phyloP scores from a whole-genome alignment of 768 basidiomycete genomes.

The Rhodotorula kratochvilovae region DNA sequence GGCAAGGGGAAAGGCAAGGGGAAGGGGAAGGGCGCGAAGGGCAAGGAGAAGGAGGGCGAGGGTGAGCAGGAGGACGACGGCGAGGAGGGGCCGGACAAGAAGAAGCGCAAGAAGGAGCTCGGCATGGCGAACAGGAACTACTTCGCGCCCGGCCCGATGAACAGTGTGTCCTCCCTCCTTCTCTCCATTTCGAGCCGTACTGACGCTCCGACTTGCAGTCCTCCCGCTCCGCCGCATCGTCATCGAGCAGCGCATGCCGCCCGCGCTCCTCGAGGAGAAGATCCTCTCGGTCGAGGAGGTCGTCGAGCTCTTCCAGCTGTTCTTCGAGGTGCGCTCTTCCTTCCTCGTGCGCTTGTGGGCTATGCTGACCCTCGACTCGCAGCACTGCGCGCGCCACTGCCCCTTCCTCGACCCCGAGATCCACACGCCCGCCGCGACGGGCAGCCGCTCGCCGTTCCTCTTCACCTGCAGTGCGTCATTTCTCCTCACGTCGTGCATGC shows the following conservation, averaged over 20 bases:
- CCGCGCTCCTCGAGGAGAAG: conserved; percentile 38
- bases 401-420: conserved; percentile 78
- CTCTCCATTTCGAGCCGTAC: conserved; percentile 44
- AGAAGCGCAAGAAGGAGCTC: conserved; percentile 29
- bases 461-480: conserved; percentile 73
- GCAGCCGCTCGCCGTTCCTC: conserved; percentile 88
- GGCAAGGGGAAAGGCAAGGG: conserved; percentile 27
- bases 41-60: conserved; percentile 1
- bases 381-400: conserved; percentile 50
- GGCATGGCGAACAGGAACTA: conserved; percentile 41
- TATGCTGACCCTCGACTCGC: background rate
- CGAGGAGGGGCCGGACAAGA: background rate
- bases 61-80: conserved; percentile 5
- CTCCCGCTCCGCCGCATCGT: conserved; percentile 41
- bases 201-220: conserved; percentile 6
- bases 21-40: conserved; percentile 3
- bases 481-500: too few relatives aligned
- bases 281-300: conserved; percentile 60
- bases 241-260: conserved; percentile 42
- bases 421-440: conserved; percentile 89
- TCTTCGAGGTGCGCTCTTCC: conserved; percentile 36
- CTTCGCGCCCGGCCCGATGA: conserved; percentile 42
- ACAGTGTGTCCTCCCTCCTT: conserved; percentile 28
- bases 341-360: too few relatives aligned
- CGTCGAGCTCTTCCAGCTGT: conserved; percentile 78